These are phyloP conservation scores for Ogataea parapolymorpha DNA, from an alignment of 805 yeast species.

Conservation along the genomic window DNA sequence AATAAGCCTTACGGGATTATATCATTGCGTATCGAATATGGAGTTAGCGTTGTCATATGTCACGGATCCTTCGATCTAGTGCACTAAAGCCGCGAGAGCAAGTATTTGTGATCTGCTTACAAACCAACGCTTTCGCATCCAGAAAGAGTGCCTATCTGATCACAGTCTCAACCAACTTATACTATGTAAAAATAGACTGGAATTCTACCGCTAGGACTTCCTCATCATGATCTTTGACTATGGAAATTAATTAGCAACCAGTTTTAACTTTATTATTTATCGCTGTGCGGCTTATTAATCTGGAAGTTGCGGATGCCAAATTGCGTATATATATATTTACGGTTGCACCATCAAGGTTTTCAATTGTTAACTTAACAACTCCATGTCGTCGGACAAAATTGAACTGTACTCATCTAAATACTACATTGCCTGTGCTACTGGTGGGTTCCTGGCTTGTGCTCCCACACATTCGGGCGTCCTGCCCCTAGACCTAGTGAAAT, in stretches of 20 bases:
- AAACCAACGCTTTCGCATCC: no score
- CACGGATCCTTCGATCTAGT: not conserved
- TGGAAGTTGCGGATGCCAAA: conserved; percentile 8
- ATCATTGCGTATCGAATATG: no score
- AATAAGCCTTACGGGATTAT: no score
- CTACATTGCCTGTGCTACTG: conserved; percentile 70
- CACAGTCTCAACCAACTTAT: no score
- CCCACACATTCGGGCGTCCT: conserved; percentile 94
- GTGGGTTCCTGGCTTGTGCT: conserved; percentile 88
- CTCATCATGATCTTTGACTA: not conserved
- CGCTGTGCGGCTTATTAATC: conserved; percentile 8
- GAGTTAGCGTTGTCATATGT: not conserved
- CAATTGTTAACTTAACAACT: not conserved
- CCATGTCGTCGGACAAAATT: conserved; percentile 33
- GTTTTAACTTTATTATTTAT: not conserved
- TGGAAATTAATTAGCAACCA: not conserved
- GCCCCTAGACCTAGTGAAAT: conserved; percentile 90
- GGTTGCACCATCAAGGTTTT: not conserved
- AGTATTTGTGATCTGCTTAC: not conserved
- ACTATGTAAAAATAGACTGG: no score
- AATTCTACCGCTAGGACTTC: not conserved
- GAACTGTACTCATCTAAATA: conserved; percentile 58
- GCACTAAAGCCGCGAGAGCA: not conserved
- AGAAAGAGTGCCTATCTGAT: no score
- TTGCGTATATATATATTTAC: not conserved